Base-by-base conservation (phyloP, 495 filamentous ascomycete species). In the Chlorociboria aeruginascens region DNA sequence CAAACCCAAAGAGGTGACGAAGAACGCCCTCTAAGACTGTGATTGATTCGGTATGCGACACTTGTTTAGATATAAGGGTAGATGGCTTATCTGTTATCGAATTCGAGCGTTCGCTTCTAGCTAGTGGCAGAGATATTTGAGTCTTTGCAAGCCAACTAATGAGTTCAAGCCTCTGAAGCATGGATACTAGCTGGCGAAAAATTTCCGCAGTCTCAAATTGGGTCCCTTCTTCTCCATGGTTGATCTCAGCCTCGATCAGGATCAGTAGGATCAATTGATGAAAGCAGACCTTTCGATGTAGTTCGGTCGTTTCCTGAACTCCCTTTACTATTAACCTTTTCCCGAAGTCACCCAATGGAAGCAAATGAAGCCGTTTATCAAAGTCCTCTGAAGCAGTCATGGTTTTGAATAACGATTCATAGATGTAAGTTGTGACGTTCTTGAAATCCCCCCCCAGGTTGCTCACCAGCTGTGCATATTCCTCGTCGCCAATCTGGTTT, bases 211-310 rank as follows among this genome's bases (percentile, higher is more conserved):
- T 72, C 52, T 88, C 77, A 48, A 90, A 83, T 11, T 75, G 64
- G 20, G 77, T 71, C 1, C 79, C 74, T 11, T 77, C 72, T 28
- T 83, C 79, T 29, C 77, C 74, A 54, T 75, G 73, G 41, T 89
- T 77, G 31, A 82, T 72, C 52, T 90, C 89, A 37, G 77, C 76
- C 57, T 86, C 83, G 61, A 96, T 77, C 53, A 95, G 85, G 13
- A 89, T 71, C 9, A 92, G 71, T 4, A 96, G 67, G n/a, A 89
- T 69, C 1, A 95, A 61, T n/a, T 96, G 74, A 60, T 86, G 83
- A 40, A 86, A 78, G 12, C 93, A 76, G 12, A 89, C 69, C 32
- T 75, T 73, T 52, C 76, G 76, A 49, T 83, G 78, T 6, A 82
- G 60, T 40, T 79, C 68, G 20, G 88, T 75, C 10, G 80, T 80